A percentile compares a stretch with the other conserved stretches of the same genome.
These are phyloP conservation scores for Auricularia sp. DNA, from an alignment of 768 basidiomycete genomes.

Conservation along the genomic window DNA sequence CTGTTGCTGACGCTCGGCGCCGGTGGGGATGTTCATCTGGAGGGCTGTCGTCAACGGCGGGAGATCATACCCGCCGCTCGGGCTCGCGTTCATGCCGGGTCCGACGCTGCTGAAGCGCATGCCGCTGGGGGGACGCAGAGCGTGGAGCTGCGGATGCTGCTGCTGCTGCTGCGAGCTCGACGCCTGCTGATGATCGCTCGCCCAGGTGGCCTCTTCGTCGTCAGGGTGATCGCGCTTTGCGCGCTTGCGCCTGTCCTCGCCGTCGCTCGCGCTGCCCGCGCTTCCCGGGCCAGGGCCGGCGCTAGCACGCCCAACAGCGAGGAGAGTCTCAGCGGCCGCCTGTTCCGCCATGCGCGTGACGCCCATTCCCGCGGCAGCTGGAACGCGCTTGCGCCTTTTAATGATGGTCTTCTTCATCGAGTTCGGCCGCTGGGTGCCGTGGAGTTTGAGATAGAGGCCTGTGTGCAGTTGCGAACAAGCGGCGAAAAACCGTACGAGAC, in stretches of 20 bases:
- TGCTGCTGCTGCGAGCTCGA: constrained; percentile 1
- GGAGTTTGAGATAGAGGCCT: constrained; percentile 98
- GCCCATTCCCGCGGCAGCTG: constrained; percentile 49
- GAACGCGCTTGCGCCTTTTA: constrained; percentile 95
- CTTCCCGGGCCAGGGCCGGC: background rate
- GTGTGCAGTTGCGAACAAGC: background rate
- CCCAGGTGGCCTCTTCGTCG: constrained; percentile 27
- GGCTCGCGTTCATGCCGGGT: background rate
- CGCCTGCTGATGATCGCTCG: background rate
- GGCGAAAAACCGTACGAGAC: constrained; percentile 6
- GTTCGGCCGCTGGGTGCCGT: constrained; percentile 92
- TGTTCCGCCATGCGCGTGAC: constrained; percentile 57
- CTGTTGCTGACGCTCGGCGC: background rate
- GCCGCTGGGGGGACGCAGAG: background rate
- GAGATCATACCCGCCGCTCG: constrained; percentile 45
- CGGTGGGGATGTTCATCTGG: background rate
- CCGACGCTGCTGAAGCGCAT: background rate
- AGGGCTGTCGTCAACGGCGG: constrained; percentile 35
- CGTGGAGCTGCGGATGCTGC: background rate
- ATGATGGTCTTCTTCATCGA: constrained; percentile 99
- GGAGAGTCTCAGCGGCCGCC: constrained; percentile 81
- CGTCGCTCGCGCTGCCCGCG: constrained; percentile 20
- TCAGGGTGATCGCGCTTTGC: constrained; percentile 40
- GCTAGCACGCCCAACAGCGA: constrained; percentile 59
- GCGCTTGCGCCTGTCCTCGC: constrained; percentile 46